phyloP scores from a whole-genome alignment of 2,329 filamentous ascomycete genomes.

The Exophiala alcalophila region DNA sequence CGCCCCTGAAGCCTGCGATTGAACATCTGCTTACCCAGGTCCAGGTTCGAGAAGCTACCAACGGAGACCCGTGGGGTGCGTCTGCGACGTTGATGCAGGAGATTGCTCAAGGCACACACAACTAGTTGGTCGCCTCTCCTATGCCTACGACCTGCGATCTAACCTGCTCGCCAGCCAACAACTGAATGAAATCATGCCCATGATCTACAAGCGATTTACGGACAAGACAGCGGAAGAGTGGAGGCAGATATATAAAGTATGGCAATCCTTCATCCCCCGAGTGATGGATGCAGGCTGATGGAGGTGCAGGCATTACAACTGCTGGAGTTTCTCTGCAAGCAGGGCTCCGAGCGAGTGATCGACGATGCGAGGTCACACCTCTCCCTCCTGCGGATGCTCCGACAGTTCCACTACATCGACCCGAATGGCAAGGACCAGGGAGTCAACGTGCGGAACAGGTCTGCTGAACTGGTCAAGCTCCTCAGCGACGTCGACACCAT shows the following conservation, averaged over 20 bases:
- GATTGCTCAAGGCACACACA: constrained; percentile 96
- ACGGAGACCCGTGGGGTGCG: constrained; percentile 96
- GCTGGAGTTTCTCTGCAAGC: constrained; percentile 95
- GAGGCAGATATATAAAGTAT: constrained; percentile 97
- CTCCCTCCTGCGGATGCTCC: constrained; percentile 94
- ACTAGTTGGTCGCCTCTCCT: constrained; percentile 67
- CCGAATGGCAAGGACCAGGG: constrained; percentile 97
- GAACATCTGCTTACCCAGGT: constrained; percentile 28
- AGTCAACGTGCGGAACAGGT: constrained; percentile 92
- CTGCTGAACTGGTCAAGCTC: constrained; percentile 93
- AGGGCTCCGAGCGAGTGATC: constrained; percentile 94
- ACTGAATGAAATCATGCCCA: constrained; percentile 98
- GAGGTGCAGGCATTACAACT: constrained; percentile 68
- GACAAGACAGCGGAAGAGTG: constrained; percentile 98
- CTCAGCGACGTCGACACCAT: constrained; percentile 65
- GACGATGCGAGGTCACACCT: constrained; percentile 95
- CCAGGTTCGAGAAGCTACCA: constrained; percentile 93
- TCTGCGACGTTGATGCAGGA: constrained; percentile 89
- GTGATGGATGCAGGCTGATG: not conserved
- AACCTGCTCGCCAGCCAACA: constrained; percentile 64
- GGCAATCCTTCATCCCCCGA: not conserved
- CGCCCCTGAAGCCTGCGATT: constrained; percentile 6
- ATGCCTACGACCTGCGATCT: constrained; percentile 1
- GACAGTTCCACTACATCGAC: constrained; percentile 96
- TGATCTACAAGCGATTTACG: constrained; percentile 99